These are phyloP conservation scores for Pseudonectria foliicola DNA, from an alignment of 2,329 filamentous ascomycete species.

Conservation along the genomic window DNA sequence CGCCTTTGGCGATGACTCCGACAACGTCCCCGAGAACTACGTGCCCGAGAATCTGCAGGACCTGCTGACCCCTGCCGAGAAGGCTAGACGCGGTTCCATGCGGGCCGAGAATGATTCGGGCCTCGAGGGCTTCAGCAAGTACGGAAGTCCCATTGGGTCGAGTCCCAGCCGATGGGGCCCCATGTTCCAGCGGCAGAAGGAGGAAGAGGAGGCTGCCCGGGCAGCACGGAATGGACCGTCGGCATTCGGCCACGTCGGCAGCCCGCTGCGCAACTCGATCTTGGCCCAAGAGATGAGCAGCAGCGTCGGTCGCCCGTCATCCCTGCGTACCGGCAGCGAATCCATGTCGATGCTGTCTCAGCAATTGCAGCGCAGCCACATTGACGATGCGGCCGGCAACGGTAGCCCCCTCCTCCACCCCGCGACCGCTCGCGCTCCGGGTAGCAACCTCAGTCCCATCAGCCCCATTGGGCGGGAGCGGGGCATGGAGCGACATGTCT, in stretches of 20 bases:
- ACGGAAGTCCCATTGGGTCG: conserved; percentile 52
- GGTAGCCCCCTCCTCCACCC: conserved; percentile 46
- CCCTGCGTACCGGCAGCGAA: conserved; percentile 37
- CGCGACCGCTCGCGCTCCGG: conserved; percentile 32
- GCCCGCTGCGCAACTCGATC: conserved; percentile 56
- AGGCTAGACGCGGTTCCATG: conserved; percentile 55
- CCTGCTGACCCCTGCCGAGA: conserved; percentile 59
- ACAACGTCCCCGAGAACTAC: conserved; percentile 44
- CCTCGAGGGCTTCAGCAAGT: conserved; percentile 46
- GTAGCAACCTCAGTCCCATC: conserved; percentile 31
- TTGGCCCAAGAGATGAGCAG: conserved; percentile 47
- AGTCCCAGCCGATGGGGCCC: conserved; percentile 57
- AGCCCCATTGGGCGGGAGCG: conserved; percentile 36
- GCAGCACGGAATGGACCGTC: conserved; percentile 35
- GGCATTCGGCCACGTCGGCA: conserved; percentile 60
- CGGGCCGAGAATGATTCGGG: conserved; percentile 46
- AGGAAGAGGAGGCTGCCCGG: conserved; percentile 44
- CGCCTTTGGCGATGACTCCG: conserved; percentile 64
- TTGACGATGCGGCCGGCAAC: conserved; percentile 40
- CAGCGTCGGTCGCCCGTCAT: conserved; percentile 33
- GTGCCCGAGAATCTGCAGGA: conserved; percentile 67
- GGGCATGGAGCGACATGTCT: conserved; percentile 50
- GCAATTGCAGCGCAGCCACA: conserved; percentile 53
- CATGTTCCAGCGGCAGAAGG: conserved; percentile 52
- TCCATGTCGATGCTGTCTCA: conserved; percentile 53